phyloP scores from a whole-genome alignment of 768 basidiomycete genomes.

The Psilocybe azurescens region DNA sequence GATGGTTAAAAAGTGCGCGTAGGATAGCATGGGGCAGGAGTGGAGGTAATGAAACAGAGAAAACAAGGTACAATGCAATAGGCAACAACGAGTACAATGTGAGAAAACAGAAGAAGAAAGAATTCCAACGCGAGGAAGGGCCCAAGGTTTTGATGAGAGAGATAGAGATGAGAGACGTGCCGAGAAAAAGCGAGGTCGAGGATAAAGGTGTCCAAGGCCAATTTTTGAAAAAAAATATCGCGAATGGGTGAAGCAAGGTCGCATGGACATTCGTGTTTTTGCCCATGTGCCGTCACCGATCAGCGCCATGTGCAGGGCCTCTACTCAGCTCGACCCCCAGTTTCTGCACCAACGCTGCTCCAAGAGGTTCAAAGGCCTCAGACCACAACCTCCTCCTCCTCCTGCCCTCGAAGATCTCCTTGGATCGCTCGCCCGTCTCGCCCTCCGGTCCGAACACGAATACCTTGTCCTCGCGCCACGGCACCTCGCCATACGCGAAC shows the following conservation, averaged over 20 bases:
- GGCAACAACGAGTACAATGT: not conserved
- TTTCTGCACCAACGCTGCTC: slow-evolving; percentile 71
- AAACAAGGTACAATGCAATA: not conserved
- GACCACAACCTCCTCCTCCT: slow-evolving; percentile 66
- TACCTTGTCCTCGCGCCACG: slow-evolving; percentile 69
- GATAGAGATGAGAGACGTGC: not conserved
- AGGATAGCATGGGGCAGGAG: not conserved
- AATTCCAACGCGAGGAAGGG: not conserved
- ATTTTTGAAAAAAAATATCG: not conserved
- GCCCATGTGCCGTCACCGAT: slow-evolving; percentile 8
- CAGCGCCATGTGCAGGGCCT: slow-evolving; percentile 49
- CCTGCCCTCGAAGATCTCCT: slow-evolving; percentile 67
- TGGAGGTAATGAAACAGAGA: not conserved
- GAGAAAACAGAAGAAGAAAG: not conserved
- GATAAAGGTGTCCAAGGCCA: not conserved
- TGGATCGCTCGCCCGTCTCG: slow-evolving; percentile 75
- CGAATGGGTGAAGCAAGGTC: not conserved
- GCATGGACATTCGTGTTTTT: not conserved
- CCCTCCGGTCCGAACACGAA: slow-evolving; percentile 86
- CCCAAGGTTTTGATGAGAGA: not conserved
- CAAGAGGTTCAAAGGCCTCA: slow-evolving; percentile 70
- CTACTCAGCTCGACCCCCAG: slow-evolving; percentile 76
- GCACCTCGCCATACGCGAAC: slow-evolving; percentile 75
- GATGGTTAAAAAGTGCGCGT: not conserved
- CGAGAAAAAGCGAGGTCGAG: not conserved